Evolutionary conservation across 805 yeast genomes (phyloP).

Genomic region (Yarrowia hollandica): DNA sequence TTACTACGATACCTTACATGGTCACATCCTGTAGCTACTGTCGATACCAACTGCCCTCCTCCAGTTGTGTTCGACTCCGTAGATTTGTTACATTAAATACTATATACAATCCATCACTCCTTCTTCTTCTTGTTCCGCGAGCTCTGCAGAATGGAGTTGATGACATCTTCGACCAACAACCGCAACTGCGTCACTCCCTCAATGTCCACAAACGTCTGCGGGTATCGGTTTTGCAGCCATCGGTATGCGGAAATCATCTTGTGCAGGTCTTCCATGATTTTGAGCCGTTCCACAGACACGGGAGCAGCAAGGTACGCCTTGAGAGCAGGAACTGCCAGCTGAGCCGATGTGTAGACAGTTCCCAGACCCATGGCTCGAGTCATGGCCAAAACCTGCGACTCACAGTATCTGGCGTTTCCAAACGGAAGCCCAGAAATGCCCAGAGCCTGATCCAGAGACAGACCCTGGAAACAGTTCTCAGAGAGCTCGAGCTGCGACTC

Average conservation of each 20-base stretch:
- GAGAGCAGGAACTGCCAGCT: not conserved
- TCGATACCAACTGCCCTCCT: too few relatives aligned
- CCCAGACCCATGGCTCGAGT: slow-evolving; percentile 6
- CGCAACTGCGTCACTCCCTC: slow-evolving; percentile 12
- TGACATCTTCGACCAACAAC: not conserved
- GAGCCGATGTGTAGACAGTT: not conserved
- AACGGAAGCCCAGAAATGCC: not conserved
- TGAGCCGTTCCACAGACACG: not conserved
- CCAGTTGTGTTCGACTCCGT: too few relatives aligned
- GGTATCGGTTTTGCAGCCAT: slow-evolving; percentile 27
- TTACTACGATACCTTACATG: too few relatives aligned
- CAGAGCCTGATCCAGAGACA: not conserved
- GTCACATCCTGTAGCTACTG: too few relatives aligned
- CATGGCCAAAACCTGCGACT: not conserved
- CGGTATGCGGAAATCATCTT: slow-evolving; percentile 5
- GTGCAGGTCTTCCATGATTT: slow-evolving; percentile 21
- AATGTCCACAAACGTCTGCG: slow-evolving; percentile 23
- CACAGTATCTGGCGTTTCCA: not conserved
- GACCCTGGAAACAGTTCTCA: not conserved
- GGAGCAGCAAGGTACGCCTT: not conserved
- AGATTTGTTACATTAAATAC: not conserved
- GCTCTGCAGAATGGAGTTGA: slow-evolving; percentile 4
- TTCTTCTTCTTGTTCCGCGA: not conserved
- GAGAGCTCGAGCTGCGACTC: slow-evolving; percentile 9
- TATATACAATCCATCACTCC: not conserved